Conservation (phyloP, 225 moss, liverwort and hornwort genomes). For the Asterella californica region DNA sequence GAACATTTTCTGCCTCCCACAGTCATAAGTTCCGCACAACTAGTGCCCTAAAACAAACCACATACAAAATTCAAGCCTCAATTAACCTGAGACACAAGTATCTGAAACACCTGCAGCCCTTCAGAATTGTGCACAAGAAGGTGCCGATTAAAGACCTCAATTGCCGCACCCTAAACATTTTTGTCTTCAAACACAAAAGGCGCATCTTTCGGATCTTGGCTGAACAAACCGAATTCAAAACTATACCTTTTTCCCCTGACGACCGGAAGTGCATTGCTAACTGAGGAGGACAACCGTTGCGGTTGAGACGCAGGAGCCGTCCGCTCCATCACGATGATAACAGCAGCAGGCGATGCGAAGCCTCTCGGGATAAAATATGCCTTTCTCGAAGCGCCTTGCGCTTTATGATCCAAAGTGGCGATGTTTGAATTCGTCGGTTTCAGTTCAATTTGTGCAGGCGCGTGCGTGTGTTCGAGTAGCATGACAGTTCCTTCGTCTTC, state of each 20-base stretch:
- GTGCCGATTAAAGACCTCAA: background rate
- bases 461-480: too few species aligned
- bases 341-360: too few species aligned
- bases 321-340: background rate
- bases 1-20: background rate
- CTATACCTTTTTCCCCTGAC: constrained; percentile 42
- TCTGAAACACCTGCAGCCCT: background rate
- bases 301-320: constrained; percentile 30
- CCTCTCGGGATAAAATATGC: too few species aligned
- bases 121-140: background rate
- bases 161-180: background rate
- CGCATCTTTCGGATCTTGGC: background rate
- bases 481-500: too few species aligned
- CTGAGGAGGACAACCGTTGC: constrained; percentile 25
- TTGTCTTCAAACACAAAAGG: too few species aligned
- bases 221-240: background rate
- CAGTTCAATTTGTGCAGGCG: too few species aligned
- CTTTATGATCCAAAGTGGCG: too few species aligned
- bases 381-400: too few species aligned
- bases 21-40: background rate
- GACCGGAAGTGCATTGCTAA: constrained; percentile 37
- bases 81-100: background rate
- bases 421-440: too few species aligned
- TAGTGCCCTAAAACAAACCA: background rate
- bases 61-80: background rate